phyloP scores from a whole-genome alignment of 1,284 basidiomycete genomes.

The Trametes hirsuta region DNA sequence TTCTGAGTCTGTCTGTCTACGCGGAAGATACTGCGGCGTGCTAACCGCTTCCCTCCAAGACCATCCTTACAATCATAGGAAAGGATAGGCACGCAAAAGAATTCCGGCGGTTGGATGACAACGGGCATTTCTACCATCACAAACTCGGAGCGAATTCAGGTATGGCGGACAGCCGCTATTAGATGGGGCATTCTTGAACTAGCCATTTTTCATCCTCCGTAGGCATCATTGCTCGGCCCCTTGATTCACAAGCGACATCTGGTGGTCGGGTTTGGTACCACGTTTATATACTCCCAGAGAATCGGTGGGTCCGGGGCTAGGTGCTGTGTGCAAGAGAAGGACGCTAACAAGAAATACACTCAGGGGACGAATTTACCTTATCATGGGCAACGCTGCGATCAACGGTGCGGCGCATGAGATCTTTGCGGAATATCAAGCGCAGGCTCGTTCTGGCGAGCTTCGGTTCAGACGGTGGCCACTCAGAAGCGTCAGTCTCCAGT shows the following conservation, averaged over 20 bases:
- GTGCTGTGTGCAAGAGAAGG: background rate
- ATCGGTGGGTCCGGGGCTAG: constrained; percentile 40
- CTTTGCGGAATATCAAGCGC: constrained; percentile 64
- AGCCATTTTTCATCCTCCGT: background rate
- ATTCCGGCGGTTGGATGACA: constrained; percentile 40
- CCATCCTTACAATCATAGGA: constrained; percentile 31
- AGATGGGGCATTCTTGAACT: background rate
- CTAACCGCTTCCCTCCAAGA: constrained; percentile 19
- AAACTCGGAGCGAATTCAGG: constrained; percentile 27
- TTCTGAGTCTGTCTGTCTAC: background rate
- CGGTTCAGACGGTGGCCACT: constrained; percentile 72
- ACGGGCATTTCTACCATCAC: constrained; percentile 21
- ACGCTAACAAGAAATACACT: background rate
- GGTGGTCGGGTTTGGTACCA: constrained; percentile 5
- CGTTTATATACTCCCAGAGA: constrained; percentile 48
- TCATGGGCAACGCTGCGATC: constrained; percentile 45
- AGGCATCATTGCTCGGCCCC: constrained; percentile 19
- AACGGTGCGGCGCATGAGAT: constrained; percentile 55
- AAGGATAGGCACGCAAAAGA: constrained; percentile 42
- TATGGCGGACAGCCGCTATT: constrained; percentile 7
- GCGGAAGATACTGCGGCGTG: too few relatives aligned
- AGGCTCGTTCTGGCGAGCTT: constrained; percentile 57
- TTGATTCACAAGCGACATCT: background rate
- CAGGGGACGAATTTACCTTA: constrained; percentile 68
- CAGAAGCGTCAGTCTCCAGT: constrained; percentile 49